Percentiles rank a stretch among this genome's conserved stretches.
These are phyloP conservation scores for Russula ochroleuca DNA, from an alignment of 768 basidiomycete species.

Conservation along the genomic window DNA sequence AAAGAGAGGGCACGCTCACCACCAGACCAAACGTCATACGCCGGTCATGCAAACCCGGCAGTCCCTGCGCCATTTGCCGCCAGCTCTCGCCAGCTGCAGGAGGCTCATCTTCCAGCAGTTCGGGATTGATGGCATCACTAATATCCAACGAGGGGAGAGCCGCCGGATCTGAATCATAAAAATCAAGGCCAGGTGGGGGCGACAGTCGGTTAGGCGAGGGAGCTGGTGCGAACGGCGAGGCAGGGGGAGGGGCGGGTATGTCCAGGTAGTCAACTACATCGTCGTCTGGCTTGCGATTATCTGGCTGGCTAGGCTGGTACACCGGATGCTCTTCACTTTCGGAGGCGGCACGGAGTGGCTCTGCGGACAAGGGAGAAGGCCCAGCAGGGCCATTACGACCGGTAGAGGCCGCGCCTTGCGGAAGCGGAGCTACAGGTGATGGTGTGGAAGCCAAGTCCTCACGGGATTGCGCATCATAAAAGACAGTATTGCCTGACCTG, in stretches of 20 bases:
- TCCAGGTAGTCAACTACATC: constrained; percentile 48
- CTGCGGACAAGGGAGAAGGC: constrained; percentile 23
- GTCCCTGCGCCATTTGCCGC: constrained; percentile 48
- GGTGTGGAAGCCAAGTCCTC: constrained; percentile 45
- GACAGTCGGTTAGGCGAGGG: constrained; percentile 32
- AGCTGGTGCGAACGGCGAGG: constrained; percentile 46
- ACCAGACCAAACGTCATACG: constrained; percentile 61
- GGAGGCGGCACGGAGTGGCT: constrained; percentile 5
- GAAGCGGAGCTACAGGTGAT: constrained; percentile 38
- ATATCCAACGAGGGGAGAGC: constrained; percentile 13
- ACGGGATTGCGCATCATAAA: constrained; percentile 56
- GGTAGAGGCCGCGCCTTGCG: constrained; percentile 13
- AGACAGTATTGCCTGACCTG: constrained; percentile 51
- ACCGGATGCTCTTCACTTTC: constrained; percentile 10
- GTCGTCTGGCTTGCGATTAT: constrained; percentile 22
- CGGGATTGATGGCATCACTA: constrained; percentile 42
- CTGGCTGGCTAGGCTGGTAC: constrained; percentile 11
- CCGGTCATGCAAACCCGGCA: constrained; percentile 34
- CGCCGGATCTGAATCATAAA: constrained; percentile 34
- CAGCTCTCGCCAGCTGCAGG: constrained; percentile 58
- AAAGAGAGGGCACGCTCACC: constrained; percentile 40
- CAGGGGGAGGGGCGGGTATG: constrained; percentile 53
- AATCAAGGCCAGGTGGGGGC: constrained; percentile 40
- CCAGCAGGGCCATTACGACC: constrained; percentile 7
- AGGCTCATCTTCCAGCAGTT: constrained; percentile 66